Conservation (phyloP, 129 eudicot species). For the Ambrosia artemisiifolia region DNA sequence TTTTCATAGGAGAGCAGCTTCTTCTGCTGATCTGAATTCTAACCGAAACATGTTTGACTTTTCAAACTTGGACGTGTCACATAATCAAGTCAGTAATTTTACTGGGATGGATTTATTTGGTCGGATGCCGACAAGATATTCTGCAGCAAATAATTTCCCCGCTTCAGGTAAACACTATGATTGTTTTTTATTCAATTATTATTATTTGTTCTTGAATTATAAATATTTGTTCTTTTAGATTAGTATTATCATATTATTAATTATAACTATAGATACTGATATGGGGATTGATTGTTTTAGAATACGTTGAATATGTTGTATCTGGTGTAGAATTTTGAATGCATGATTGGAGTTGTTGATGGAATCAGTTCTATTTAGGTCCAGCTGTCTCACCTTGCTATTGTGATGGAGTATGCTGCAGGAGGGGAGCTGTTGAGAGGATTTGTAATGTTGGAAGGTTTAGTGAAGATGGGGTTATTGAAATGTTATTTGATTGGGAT, state of each 20-base stretch:
- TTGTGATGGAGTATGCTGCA: constrained; percentile 97
- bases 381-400: constrained; percentile 89
- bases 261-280: too few species aligned
- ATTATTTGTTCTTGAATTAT: too few species aligned
- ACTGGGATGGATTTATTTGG: constrained; percentile 32
- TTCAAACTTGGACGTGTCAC: constrained; percentile 33
- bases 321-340: too few species aligned
- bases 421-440: constrained; percentile 94
- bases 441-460: constrained; percentile 93
- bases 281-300: too few species aligned
- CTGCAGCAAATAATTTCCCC: constrained; percentile 28
- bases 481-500: background rate
- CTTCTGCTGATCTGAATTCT: constrained; percentile 49
- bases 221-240: too few species aligned
- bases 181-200: too few species aligned
- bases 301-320: too few species aligned
- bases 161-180: constrained; percentile 29
- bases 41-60: constrained; percentile 38
- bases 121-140: constrained; percentile 38
- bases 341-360: too few species aligned
- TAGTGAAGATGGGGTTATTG: constrained; percentile 89
- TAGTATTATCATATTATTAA: too few species aligned
- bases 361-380: too few species aligned
- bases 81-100: constrained; percentile 27
- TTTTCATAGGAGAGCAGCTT: constrained; percentile 54